Percentiles rank a stretch among this genome's conserved stretches.
Evolutionary conservation across 164 flowering plant genomes (phyloP).

Genomic region (Kalanchoe fedtschenkoi): DNA sequence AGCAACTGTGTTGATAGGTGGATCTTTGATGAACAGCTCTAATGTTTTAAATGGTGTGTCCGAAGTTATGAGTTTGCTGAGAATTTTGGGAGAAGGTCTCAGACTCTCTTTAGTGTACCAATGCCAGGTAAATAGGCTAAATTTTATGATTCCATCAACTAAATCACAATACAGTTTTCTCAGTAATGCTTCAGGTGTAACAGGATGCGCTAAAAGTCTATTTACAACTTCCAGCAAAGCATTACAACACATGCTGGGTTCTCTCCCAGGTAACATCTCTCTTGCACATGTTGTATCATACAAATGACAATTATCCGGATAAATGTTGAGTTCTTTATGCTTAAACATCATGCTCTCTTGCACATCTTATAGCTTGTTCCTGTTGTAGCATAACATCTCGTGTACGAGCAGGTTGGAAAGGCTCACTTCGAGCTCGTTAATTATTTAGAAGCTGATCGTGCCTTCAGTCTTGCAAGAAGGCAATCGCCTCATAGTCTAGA

Average conservation of each 20-base stretch:
- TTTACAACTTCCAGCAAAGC: slow-evolving; percentile 68
- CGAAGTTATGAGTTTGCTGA: slow-evolving; percentile 61
- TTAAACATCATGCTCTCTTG: neutral
- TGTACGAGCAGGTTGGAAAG: slow-evolving; percentile 23
- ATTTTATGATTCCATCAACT: neutral
- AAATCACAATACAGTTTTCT: neutral
- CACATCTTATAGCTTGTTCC: neutral
- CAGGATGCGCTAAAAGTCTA: slow-evolving; percentile 89
- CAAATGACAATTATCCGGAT: neutral
- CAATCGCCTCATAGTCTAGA: slow-evolving; percentile 78
- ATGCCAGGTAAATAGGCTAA: slow-evolving; percentile 59
- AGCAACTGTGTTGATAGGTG: neutral
- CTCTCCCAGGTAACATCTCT: slow-evolving; percentile 69
- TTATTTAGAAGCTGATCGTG: slow-evolving; percentile 71
- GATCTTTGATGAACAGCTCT: neutral
- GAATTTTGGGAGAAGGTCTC: slow-evolving; percentile 79
- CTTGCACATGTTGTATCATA: neutral
- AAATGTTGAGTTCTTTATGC: too few relatives aligned
- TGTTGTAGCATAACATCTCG: neutral
- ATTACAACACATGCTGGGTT: slow-evolving; percentile 93
- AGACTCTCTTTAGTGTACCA: slow-evolving; percentile 70
- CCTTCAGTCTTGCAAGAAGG: slow-evolving; percentile 76
- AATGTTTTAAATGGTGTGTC: slow-evolving; percentile 38
- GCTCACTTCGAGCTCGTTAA: slow-evolving; percentile 33
- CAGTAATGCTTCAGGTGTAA: slow-evolving; percentile 7